A percentile compares a stretch with the other conserved stretches of the same genome.
These are phyloP conservation scores for Penicillium sp. DNA, from an alignment of 2,329 filamentous ascomycete genomes.

Conservation along the genomic window DNA sequence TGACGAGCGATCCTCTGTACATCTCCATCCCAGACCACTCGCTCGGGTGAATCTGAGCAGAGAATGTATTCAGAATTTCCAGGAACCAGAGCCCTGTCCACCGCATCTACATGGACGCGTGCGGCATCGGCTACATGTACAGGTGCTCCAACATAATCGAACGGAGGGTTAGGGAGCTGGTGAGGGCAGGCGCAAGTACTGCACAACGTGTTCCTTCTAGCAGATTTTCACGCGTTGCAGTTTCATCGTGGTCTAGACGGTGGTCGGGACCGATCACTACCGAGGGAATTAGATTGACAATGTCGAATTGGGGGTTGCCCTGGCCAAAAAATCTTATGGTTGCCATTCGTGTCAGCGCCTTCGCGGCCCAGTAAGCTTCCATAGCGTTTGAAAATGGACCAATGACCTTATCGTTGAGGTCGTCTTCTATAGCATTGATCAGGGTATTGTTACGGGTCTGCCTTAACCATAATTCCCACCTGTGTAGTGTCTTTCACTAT, in stretches of 20 bases:
- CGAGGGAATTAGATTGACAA: background rate
- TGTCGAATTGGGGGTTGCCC: background rate
- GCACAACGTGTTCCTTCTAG: background rate
- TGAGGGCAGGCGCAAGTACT: background rate
- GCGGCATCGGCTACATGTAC: background rate
- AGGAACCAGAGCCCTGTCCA: background rate
- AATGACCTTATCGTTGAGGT: background rate
- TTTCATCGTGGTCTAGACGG: background rate
- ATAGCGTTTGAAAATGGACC: slow-evolving; percentile 14
- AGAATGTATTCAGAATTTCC: background rate
- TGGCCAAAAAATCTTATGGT: slow-evolving; percentile 20
- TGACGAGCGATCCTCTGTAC: background rate
- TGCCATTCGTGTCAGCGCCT: slow-evolving; percentile 25
- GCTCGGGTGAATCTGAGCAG: background rate
- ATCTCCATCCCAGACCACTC: background rate
- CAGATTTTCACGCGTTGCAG: background rate
- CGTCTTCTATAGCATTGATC: background rate
- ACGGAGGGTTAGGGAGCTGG: background rate
- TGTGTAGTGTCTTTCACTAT: slow-evolving; percentile 8
- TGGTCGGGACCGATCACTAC: background rate
- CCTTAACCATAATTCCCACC: background rate
- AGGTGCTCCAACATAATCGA: background rate
- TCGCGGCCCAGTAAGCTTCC: slow-evolving; percentile 33
- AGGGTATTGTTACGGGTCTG: background rate
- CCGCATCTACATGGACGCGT: background rate